Conservation (phyloP, 208 protist genomes). For the Trypanosoma caninum region DNA sequence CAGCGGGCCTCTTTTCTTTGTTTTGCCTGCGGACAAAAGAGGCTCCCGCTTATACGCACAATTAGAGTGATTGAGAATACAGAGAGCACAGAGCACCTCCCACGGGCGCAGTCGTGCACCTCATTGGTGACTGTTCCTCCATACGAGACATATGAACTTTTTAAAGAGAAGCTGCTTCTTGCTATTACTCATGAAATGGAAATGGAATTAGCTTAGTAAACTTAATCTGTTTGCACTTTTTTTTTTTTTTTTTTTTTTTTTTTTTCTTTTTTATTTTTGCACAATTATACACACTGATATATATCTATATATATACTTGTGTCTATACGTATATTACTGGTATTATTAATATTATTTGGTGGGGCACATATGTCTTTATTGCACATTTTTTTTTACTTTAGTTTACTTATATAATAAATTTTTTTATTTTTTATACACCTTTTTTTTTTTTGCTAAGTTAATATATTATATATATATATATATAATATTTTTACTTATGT, state of each 20-base stretch:
- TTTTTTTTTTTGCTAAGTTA: neutral
- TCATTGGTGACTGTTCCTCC: conserved; percentile 78
- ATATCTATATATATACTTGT: conserved; percentile 10
- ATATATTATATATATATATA: neutral
- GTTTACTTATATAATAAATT: neutral
- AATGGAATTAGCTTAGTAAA: conserved; percentile 81
- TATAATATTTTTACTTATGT: conserved; percentile 7
- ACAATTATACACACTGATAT: neutral
- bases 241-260: neutral
- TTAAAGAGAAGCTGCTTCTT: conserved; percentile 72
- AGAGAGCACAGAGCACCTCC: conserved; percentile 79
- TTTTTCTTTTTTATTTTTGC: conserved; percentile 5
- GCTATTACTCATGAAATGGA: conserved; percentile 84
- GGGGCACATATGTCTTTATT: too few species aligned
- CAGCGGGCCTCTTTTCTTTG: conserved; percentile 81
- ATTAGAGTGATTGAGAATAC: conserved; percentile 78
- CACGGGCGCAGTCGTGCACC: conserved; percentile 88
- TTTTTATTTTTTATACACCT: conserved; percentile 1
- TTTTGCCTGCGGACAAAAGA: conserved; percentile 84
- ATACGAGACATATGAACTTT: conserved; percentile 75
- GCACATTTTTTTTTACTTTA: conserved; percentile 3
- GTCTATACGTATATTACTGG: too few species aligned
- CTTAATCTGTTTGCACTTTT: neutral
- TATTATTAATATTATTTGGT: too few species aligned
- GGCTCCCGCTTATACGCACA: conserved; percentile 66